Evolutionary conservation across 805 yeast genomes (phyloP).

Genomic region (Millerozyma acaciae): DNA sequence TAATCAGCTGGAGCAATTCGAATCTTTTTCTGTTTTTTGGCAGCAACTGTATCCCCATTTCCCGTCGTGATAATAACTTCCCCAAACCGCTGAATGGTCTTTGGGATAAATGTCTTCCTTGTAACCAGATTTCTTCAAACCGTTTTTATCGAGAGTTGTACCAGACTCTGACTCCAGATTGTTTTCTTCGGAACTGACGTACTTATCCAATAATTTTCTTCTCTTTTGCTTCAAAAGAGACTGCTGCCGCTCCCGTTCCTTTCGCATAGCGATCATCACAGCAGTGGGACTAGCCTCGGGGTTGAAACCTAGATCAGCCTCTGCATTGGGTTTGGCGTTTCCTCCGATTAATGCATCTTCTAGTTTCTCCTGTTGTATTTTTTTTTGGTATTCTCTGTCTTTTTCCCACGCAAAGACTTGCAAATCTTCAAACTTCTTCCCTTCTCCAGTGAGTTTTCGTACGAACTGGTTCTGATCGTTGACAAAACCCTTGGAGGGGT

Average conservation of each 20-base stretch:
- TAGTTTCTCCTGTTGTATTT: conserved; percentile 7
- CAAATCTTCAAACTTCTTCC: conserved; percentile 16
- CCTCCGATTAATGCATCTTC: conserved; percentile 7
- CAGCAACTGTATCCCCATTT: conserved; percentile 23
- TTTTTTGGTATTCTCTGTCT: conserved; percentile 12
- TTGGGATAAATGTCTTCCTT: background rate
- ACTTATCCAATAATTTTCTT: conserved; percentile 13
- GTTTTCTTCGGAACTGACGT: conserved; percentile 2
- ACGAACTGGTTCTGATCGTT: conserved; percentile 51
- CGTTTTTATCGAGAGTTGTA: background rate
- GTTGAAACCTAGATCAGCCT: conserved; percentile 22
- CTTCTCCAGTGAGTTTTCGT: conserved; percentile 34
- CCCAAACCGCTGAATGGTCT: conserved; percentile 14
- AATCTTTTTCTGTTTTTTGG: too few relatives aligned
- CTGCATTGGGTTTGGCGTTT: conserved; percentile 5
- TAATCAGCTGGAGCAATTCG: too few relatives aligned
- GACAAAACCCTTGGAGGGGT: conserved; percentile 26
- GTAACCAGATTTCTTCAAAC: background rate
- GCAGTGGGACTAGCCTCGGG: conserved; percentile 37
- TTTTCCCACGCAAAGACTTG: conserved; percentile 37
- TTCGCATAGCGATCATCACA: conserved; percentile 24
- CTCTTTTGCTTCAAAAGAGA: conserved; percentile 6
- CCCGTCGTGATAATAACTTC: conserved; percentile 18
- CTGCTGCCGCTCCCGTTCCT: conserved; percentile 16
- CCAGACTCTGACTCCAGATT: background rate